Percentiles rank a stretch among this genome's conserved stretches.
phyloP scores from a whole-genome alignment of 1,284 basidiomycete species.

The Ustilago trichophora region DNA sequence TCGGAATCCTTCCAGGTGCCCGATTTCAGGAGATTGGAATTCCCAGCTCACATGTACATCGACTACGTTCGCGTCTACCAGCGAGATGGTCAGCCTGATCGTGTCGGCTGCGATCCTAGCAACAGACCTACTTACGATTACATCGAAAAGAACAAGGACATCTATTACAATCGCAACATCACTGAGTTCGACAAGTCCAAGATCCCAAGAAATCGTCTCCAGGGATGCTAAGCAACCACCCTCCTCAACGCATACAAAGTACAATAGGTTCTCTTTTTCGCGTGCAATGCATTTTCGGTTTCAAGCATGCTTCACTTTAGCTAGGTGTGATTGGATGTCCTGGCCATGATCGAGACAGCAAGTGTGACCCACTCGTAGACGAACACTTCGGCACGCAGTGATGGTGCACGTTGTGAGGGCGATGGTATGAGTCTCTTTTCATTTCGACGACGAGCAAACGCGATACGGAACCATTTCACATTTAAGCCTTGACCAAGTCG shows the following conservation, averaged over 20 bases:
- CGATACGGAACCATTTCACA: too few species aligned
- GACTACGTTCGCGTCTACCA: slow-evolving; percentile 70
- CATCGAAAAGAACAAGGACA: slow-evolving; percentile 60
- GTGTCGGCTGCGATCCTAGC: slow-evolving; percentile 60
- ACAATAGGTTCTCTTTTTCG: too few species aligned
- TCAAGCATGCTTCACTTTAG: too few species aligned
- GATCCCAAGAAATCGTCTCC: slow-evolving; percentile 39
- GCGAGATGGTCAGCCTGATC: slow-evolving; percentile 65
- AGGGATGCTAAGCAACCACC: slow-evolving; percentile 25
- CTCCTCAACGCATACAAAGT: not conserved
- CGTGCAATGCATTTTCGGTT: slow-evolving; percentile 4
- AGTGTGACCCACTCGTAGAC: too few species aligned
- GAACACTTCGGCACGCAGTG: too few species aligned
- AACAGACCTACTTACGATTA: slow-evolving; percentile 64
- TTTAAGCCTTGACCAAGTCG: slow-evolving; percentile 29
- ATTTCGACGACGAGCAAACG: too few species aligned
- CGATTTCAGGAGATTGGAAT: slow-evolving; percentile 66
- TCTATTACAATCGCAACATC: slow-evolving; percentile 62
- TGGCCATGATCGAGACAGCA: too few species aligned
- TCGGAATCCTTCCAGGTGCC: slow-evolving; percentile 69
- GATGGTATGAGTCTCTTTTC: too few species aligned
- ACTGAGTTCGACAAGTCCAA: slow-evolving; percentile 45
- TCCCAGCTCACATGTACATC: slow-evolving; percentile 68
- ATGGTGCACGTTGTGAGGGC: too few species aligned
- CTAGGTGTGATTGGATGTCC: too few species aligned